Evolutionary conservation across 441 rosid genomes (phyloP), one percentile per base, ranked within the genome.

Genomic region (Sinapis alba): DNA sequence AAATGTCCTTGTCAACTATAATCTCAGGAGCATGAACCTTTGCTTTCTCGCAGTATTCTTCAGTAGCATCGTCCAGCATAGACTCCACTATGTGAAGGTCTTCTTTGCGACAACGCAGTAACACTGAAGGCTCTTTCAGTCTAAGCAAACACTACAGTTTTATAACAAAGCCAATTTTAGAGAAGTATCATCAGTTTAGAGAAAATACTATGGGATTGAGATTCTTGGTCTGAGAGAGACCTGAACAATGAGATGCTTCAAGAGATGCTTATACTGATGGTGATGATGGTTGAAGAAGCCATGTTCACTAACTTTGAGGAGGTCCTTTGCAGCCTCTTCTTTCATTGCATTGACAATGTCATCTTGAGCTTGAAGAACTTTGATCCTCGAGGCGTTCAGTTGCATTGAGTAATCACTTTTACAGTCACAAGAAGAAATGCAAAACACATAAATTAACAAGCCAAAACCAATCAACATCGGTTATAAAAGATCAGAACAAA

Each of bases 351-450:
- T 94, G 69, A 92, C 90, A 81, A 88, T 86, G 73, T 94, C 98
- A 80, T 94, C 98, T 86, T 92, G 96, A 45, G 96, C 91, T 82
- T 94, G 97, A 72, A 94, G 92, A 68, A 92, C 89, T 69, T 92
- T 94, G 82, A 90, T 94, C 82, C 97, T 81, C 78, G 97, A 92
- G 9, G 97, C 97, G 80, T 94, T 94, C 24, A 94, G 89, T 87
- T 92, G 98, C 97, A 94, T 94, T 20, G 98, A 94, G 79, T 92
- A 94, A 73, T 92, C 97, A 75, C 98, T 90, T 77, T 38, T 18
- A 73, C 69, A 59, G 4, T 26, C 26, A 77, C 10, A 57, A 70
- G 3, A 68, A 62, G 9, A 50, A 53, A 24, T 53, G n/a, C 41
- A 51, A 23, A 11, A 36, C 24, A 19, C 36, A 61, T 13, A 67